These are phyloP conservation scores for Arbutus unedo DNA, from an alignment of 148 eudicot species.

Conservation along the genomic window DNA sequence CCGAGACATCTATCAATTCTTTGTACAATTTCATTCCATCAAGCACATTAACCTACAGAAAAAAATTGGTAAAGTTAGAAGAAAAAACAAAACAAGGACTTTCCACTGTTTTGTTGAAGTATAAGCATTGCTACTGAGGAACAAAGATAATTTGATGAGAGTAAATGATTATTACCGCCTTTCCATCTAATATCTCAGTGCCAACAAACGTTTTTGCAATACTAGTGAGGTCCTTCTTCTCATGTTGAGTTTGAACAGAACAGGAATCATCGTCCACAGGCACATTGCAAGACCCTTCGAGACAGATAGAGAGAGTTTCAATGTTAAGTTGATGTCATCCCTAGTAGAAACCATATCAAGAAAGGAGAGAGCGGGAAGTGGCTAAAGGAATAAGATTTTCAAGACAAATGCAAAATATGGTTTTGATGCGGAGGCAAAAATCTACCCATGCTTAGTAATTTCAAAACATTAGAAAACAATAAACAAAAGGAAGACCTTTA, in stretches of 20 bases:
- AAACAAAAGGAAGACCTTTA: conserved; percentile 22
- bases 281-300: conserved; percentile 22
- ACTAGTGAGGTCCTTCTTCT: conserved; percentile 30
- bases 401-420: background rate
- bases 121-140: background rate
- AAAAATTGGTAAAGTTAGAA: conserved; percentile 11
- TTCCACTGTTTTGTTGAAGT: background rate
- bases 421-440: background rate
- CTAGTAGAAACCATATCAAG: background rate
- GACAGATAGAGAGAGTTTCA: conserved; percentile 4
- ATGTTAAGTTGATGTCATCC: background rate
- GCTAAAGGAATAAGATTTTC: conserved; percentile 1
- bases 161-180: conserved; percentile 34
- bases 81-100: background rate
- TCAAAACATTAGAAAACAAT: background rate
- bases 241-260: conserved; percentile 17
- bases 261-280: conserved; percentile 22
- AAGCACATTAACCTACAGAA: conserved; percentile 40
- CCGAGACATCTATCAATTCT: conserved; percentile 35
- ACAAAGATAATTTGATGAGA: background rate
- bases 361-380: conserved; percentile 1
- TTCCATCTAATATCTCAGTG: conserved; percentile 45
- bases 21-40: conserved; percentile 52
- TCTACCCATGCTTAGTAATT: background rate
- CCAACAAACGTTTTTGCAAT: conserved; percentile 43